Percentiles rank a stretch among this genome's conserved stretches.
These are phyloP conservation scores for Lathyrus aphaca DNA, from an alignment of 306 rosid genomes.

Conservation along the genomic window DNA sequence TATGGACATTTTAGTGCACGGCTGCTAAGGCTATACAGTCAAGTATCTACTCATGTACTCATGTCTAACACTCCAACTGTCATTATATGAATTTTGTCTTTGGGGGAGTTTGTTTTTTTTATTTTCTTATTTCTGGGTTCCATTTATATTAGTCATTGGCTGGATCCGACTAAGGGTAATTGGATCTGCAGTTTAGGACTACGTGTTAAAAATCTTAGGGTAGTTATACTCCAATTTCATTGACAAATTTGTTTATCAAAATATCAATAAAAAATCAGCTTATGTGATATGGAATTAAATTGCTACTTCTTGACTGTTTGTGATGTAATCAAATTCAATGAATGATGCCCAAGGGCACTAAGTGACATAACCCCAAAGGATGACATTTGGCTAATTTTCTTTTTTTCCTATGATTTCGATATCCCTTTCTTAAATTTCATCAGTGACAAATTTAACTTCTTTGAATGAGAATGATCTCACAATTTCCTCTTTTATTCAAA, in stretches of 20 bases:
- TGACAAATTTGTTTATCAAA: conserved; percentile 1
- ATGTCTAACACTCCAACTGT: conserved; percentile 1
- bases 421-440: conserved; percentile 1
- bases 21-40: background rate
- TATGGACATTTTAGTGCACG: conserved; percentile 12
- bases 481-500: background rate
- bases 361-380: background rate
- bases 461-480: background rate
- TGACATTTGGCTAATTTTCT: background rate
- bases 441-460: background rate
- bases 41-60: background rate
- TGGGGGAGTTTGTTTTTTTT: conserved; percentile 3
- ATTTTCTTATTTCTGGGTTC: background rate
- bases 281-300: conserved; percentile 9
- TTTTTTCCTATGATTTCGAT: conserved; percentile 5
- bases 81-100: conserved; percentile 5
- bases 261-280: background rate
- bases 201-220: background rate
- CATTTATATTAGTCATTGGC: conserved; percentile 2
- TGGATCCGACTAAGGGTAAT: background rate
- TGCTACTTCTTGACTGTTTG: background rate
- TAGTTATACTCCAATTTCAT: background rate
- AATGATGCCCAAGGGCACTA: background rate
- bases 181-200: conserved; percentile 2
- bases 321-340: conserved; percentile 7